Evolutionary conservation across 2,329 filamentous ascomycete genomes (phyloP).

Genomic region (Elsinoe fawcettii): DNA sequence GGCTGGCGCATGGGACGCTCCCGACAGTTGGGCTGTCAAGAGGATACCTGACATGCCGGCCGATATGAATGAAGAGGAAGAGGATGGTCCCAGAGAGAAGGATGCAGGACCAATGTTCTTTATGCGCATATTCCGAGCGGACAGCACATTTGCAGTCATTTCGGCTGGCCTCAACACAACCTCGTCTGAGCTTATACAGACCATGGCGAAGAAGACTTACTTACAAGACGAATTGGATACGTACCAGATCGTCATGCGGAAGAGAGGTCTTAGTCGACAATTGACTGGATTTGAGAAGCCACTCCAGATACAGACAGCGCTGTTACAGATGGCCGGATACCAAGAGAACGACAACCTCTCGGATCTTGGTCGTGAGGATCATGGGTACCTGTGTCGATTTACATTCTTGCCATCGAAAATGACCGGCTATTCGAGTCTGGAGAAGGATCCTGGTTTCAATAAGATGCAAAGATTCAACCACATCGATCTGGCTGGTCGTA

Average conservation of each 20-base stretch:
- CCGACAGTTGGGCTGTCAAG: constrained; percentile 93
- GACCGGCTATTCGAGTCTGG: constrained; percentile 64
- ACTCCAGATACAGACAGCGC: constrained; percentile 79
- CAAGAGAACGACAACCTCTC: constrained; percentile 78
- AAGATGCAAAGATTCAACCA: constrained; percentile 88
- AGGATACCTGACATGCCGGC: constrained; percentile 58
- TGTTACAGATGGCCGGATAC: constrained; percentile 89
- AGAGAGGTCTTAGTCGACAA: constrained; percentile 81
- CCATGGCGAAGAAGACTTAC: constrained; percentile 90
- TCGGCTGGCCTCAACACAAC: constrained; percentile 77
- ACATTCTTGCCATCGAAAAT: constrained; percentile 87
- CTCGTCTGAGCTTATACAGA: constrained; percentile 78
- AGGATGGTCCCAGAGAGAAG: constrained; percentile 42
- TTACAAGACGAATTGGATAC: constrained; percentile 84
- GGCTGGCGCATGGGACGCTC: constrained; percentile 72
- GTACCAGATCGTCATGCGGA: constrained; percentile 91
- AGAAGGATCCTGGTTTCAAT: constrained; percentile 69
- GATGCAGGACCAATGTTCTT: constrained; percentile 74
- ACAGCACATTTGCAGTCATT: constrained; percentile 89
- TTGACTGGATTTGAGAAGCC: constrained; percentile 72
- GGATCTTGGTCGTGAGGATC: constrained; percentile 91
- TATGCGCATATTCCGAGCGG: constrained; percentile 88
- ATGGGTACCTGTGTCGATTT: constrained; percentile 93
- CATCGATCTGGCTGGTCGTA: constrained; percentile 82
- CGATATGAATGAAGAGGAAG: constrained; percentile 12